Base-by-base conservation (phyloP, 2,329 filamentous ascomycete species). In the Ustilaginoidea virens region DNA sequence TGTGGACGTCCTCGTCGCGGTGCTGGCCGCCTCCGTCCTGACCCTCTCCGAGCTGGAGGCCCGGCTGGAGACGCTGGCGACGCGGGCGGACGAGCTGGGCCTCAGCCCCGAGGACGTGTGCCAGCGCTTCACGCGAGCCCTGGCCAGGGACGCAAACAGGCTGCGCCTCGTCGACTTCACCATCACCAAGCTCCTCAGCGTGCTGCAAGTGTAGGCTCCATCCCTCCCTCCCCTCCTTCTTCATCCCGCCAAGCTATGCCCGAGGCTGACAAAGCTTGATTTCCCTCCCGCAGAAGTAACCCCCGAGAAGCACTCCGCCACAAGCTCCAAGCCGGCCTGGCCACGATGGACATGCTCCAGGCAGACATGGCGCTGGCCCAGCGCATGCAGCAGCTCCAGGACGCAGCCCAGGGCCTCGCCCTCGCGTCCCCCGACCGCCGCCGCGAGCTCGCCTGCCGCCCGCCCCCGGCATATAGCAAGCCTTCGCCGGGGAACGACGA, bases 161-260 rank as follows among this genome's bases (percentile, higher is more conserved):
- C 29, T 41, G 12, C 23, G n/a, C 19, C 31, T 30, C 18, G 28
- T 35, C 3, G 37, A 38, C 5, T 23, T 32, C 15, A 19, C 35
- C 21, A 29, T 39, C 13, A 29, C 31, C 17, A 36, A 32, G 24
- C 29, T 41, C 8, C 32, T 41, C 9, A 34, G 30, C 23, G 23
- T 39, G 18, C 25, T 41, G 4, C 31, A 32, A 26, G 33, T 39
- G 38, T 36, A 33, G 27, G 37, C 7, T n/a, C 17, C n/a, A 3
- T 17, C 4, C n/a, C 2, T 16, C 2, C 23, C 3, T 11, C 12
- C 7, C 12, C 12, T 10, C 12, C 10, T 24, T n/a, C 24, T n/a
- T 26, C 17, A 10, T 25, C 24, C 10, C 17, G 24, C 24, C 4
- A n/a, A 22, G 5, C 12, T 7, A 5, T 11, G 6, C n/a, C 10